phyloP scores from a whole-genome alignment of 192 early-diverging fungal species.

The Endogone sp. region DNA sequence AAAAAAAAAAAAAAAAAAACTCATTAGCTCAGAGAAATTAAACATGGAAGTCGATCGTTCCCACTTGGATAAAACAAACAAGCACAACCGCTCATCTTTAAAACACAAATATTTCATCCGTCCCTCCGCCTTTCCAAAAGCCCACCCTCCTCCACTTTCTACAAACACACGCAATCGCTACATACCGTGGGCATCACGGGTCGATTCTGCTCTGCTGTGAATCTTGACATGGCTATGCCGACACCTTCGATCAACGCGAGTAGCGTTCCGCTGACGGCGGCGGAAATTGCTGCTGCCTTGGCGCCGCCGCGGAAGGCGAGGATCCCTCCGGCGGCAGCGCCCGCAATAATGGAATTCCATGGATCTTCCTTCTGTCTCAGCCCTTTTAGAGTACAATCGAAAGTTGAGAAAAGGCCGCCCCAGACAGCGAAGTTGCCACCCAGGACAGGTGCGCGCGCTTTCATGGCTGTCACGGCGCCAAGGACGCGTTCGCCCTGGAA shows the following conservation, averaged over 20 bases:
- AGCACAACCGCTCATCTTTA: too few relatives aligned
- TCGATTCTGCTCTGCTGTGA: conserved; percentile 59
- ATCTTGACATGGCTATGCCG: conserved; percentile 70
- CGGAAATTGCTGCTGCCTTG: conserved; percentile 76
- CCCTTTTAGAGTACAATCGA: conserved; percentile 92
- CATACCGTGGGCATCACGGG: conserved; percentile 48
- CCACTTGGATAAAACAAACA: too few relatives aligned
- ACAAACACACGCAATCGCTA: too few relatives aligned
- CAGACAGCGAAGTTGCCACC: conserved; percentile 99
- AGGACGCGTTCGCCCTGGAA: conserved; percentile 79
- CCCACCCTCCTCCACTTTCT: too few relatives aligned
- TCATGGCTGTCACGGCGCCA: conserved; percentile 84
- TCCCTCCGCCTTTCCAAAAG: too few relatives aligned
- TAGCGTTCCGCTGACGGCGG: conserved; percentile 88
- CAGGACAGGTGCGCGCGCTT: conserved; percentile 88
- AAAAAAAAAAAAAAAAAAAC: too few relatives aligned
- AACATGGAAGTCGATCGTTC: too few relatives aligned
- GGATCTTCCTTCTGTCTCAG: conserved; percentile 98
- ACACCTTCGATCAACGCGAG: conserved; percentile 96
- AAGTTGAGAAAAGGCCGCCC: conserved; percentile 97
- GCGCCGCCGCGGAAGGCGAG: conserved; percentile 86
- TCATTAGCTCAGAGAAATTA: too few relatives aligned
- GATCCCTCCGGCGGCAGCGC: conserved; percentile 92
- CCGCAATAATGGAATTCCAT: conserved; percentile 95
- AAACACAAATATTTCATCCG: too few relatives aligned